Percentiles rank a stretch among this genome's conserved stretches.
These are phyloP conservation scores for Taphrina deformans DNA, from an alignment of 1,139 yeast genomes.

Conservation along the genomic window DNA sequence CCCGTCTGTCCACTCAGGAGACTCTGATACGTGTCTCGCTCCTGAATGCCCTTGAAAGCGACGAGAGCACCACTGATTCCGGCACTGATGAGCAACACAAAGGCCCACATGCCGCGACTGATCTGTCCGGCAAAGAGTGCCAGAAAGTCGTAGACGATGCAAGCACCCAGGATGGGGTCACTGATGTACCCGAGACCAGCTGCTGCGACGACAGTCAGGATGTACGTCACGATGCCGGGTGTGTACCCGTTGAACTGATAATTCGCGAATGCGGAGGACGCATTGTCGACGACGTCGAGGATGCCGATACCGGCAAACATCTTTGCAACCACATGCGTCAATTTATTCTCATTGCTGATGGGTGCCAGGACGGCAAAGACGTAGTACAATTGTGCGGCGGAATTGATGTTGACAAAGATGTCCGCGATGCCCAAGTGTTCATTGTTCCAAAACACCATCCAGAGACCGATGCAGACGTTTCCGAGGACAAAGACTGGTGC, in stretches of 20 bases:
- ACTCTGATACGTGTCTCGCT: conserved; percentile 25
- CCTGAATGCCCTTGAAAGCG: conserved; percentile 6
- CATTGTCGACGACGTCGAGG: conserved; percentile 30
- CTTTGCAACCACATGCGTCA: conserved; percentile 29
- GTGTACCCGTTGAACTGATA: conserved; percentile 5
- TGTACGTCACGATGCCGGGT: conserved; percentile 25
- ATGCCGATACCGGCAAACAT: conserved; percentile 32
- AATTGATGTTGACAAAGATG: conserved; percentile 31
- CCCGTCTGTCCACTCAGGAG: conserved; percentile 15
- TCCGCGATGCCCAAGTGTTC: conserved; percentile 26
- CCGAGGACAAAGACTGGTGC: conserved; percentile 27
- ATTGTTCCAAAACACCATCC: conserved; percentile 33
- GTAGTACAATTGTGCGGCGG: conserved; percentile 27
- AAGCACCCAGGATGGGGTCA: conserved; percentile 25
- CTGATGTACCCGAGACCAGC: conserved; percentile 30
- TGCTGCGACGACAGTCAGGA: conserved; percentile 20
- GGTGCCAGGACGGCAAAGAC: conserved; percentile 24
- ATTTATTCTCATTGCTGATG: conserved; percentile 11
- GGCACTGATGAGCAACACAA: conserved; percentile 18
- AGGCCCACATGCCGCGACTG: conserved; percentile 25
- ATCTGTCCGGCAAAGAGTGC: conserved; percentile 26
- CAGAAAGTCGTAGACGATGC: conserved; percentile 26
- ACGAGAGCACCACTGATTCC: conserved; percentile 22
- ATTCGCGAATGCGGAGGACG: conserved; percentile 24
- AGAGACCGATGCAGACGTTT: conserved; percentile 30